A percentile compares a stretch with the other conserved stretches of the same genome.
Evolutionary conservation across 2,329 filamentous ascomycete genomes (phyloP).

Genomic region (Diaporthe humulicola): DNA sequence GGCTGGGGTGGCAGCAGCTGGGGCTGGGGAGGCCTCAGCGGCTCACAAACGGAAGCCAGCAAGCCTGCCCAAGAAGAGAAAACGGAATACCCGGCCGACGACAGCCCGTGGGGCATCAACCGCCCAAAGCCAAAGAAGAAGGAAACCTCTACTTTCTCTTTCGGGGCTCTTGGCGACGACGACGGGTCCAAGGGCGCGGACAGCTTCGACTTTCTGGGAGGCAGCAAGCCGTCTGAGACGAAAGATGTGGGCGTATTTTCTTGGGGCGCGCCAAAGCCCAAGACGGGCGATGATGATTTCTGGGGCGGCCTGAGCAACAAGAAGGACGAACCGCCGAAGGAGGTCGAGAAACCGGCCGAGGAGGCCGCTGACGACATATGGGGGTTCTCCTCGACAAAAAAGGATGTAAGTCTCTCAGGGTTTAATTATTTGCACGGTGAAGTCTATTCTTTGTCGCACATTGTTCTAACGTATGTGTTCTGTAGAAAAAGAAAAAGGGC

Average conservation of each 20-base stretch:
- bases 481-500: constrained; percentile 48
- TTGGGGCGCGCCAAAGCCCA: constrained; percentile 50
- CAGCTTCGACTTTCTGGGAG: constrained; percentile 34
- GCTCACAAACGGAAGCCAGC: constrained; percentile 38
- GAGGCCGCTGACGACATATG: constrained; percentile 41
- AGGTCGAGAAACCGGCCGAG: constrained; percentile 39
- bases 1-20: constrained; percentile 68
- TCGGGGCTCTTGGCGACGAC: constrained; percentile 59
- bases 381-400: constrained; percentile 39
- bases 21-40: constrained; percentile 50
- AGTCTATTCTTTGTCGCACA: not conserved
- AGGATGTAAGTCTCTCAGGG: constrained; percentile 32
- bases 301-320: constrained; percentile 39
- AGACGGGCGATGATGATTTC: constrained; percentile 53
- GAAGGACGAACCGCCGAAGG: constrained; percentile 47
- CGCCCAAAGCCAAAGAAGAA: constrained; percentile 67
- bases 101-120: constrained; percentile 64
- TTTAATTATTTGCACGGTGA: not conserved
- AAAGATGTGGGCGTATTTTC: constrained; percentile 49
- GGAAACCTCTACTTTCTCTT: constrained; percentile 59
- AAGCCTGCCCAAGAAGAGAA: constrained; percentile 49
- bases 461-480: not conserved
- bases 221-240: constrained; percentile 47
- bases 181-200: constrained; percentile 51
- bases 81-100: constrained; percentile 56